A percentile compares a stretch with the other conserved stretches of the same genome.
phyloP scores from a whole-genome alignment of 345 rosid genomes.

The Psidium friedrichsthalianum region DNA sequence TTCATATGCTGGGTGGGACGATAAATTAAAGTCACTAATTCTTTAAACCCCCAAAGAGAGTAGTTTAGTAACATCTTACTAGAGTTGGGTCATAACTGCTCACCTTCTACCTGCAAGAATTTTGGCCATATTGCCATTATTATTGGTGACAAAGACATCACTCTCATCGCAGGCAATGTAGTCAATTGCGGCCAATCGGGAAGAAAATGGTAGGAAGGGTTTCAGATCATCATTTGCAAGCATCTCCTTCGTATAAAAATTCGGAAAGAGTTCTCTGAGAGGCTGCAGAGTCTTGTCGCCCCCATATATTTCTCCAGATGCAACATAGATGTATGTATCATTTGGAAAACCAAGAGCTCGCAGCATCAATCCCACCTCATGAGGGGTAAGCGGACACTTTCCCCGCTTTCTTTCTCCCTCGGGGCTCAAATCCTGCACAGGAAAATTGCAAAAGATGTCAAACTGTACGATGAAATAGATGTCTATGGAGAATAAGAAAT shows the following conservation, averaged over 20 bases:
- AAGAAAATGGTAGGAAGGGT: conserved; percentile 70
- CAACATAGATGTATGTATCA: conserved; percentile 79
- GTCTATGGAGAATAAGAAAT: background rate
- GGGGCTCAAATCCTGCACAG: conserved; percentile 68
- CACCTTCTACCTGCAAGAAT: conserved; percentile 98
- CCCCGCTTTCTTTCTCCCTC: conserved; percentile 87
- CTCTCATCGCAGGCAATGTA: conserved; percentile 90
- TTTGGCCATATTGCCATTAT: conserved; percentile 99
- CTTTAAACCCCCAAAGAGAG: background rate
- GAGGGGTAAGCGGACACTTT: conserved; percentile 94
- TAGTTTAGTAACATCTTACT: background rate
- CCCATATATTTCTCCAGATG: conserved; percentile 97
- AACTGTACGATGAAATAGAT: background rate
- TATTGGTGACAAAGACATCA: conserved; percentile 88
- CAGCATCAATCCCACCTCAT: conserved; percentile 93
- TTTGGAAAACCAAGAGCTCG: conserved; percentile 90
- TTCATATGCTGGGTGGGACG: background rate
- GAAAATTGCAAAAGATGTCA: background rate
- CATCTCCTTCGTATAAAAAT: conserved; percentile 92
- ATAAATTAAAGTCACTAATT: background rate
- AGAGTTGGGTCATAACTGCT: conserved; percentile 6
- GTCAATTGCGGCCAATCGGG: conserved; percentile 90
- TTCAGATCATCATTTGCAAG: conserved; percentile 69
- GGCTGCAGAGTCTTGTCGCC: conserved; percentile 88
- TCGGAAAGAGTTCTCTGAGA: conserved; percentile 79